Percentiles rank a stretch among this genome's conserved stretches.
Conservation (phyloP, 495 filamentous ascomycete genomes). For the Neurospora discreta region DNA sequence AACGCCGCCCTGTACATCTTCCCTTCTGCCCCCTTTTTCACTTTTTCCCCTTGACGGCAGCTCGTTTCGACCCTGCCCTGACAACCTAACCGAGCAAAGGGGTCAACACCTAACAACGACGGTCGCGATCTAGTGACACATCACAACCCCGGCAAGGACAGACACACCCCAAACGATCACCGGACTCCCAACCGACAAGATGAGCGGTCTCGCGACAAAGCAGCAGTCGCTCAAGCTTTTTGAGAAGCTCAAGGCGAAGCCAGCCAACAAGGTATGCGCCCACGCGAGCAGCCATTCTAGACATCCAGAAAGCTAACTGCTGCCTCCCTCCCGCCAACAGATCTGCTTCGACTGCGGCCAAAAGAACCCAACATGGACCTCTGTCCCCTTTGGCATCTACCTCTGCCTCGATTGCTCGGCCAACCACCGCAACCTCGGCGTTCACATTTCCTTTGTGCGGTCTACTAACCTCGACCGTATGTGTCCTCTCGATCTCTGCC, state of each 20-base stretch:
- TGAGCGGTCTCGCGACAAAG: slow-evolving; percentile 81
- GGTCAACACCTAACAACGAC: not conserved
- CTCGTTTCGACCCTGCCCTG: not conserved
- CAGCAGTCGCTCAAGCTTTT: slow-evolving; percentile 94
- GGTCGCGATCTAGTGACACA: not conserved
- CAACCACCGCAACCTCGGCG: slow-evolving; percentile 82
- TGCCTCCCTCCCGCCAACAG: slow-evolving; percentile 28
- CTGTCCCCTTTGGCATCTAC: slow-evolving; percentile 94
- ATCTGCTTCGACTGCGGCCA: slow-evolving; percentile 95
- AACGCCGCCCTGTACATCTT: not conserved
- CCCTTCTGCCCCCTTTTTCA: not conserved
- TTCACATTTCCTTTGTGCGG: slow-evolving; percentile 95
- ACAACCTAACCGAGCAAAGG: not conserved
- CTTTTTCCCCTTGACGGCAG: not conserved
- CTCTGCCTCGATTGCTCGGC: slow-evolving; percentile 94
- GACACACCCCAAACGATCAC: not conserved
- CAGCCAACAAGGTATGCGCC: slow-evolving; percentile 75
- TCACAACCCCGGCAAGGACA: not conserved
- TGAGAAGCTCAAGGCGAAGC: slow-evolving; percentile 89
- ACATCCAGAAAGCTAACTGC: not conserved
- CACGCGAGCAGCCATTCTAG: not conserved
- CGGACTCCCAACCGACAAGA: slow-evolving; percentile 31
- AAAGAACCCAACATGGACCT: slow-evolving; percentile 98
- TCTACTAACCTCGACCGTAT: slow-evolving; percentile 97
- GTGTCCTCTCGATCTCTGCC: slow-evolving; percentile 17